Evolutionary conservation across 2,329 filamentous ascomycete genomes (phyloP), one percentile per base, ranked within the genome.

Genomic region (Aspergillus brunneoviolaceus): DNA sequence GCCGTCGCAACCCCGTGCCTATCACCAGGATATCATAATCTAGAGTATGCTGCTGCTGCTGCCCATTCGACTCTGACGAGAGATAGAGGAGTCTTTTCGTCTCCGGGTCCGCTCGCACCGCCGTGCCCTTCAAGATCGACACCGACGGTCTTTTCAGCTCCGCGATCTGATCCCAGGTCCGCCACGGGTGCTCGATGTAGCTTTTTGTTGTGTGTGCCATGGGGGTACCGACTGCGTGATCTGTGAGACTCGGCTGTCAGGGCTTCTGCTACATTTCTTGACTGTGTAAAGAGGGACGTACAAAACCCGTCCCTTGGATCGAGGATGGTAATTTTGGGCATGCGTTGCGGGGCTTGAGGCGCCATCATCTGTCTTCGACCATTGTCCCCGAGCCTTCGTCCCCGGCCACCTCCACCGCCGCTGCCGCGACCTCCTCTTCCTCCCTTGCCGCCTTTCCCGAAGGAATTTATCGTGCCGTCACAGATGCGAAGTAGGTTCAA

Each of bases 291-390:
- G 35, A 33, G 42, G 19, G 42, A 76, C 87, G 67, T 79, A 92
- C 89, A 91, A 72, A 85, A 91, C 14, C 89, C 89, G 77, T 92
- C 89, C 21, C 88, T 80, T 75, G 92, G 88, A 69, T 92, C 89
- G 23, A 90, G 85, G 33, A 92, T 82, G 49, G 87, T 91, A 57
- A 92, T 85, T 42, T 90, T 52, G 1, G 51, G 51, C 33, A 39
- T 52, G 11, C 14, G 9, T 10, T 25, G 51, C 12, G 50, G 50
- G 12, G 50, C n/a, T 19, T 21, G 50, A 19, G 14, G 50, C 29
- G 16, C 16, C 19, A 51, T 21, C 3, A 6, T 51, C 29, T 51
- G 50, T 10, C 31, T n/a, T 35, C 50, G 27, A 1, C 27, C 27
- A 27, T 11, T 6, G 33, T 3, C 14, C 19, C 50, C 33, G 11